Conservation (phyloP, 1,139 yeast species). For the Candida sp. region DNA sequence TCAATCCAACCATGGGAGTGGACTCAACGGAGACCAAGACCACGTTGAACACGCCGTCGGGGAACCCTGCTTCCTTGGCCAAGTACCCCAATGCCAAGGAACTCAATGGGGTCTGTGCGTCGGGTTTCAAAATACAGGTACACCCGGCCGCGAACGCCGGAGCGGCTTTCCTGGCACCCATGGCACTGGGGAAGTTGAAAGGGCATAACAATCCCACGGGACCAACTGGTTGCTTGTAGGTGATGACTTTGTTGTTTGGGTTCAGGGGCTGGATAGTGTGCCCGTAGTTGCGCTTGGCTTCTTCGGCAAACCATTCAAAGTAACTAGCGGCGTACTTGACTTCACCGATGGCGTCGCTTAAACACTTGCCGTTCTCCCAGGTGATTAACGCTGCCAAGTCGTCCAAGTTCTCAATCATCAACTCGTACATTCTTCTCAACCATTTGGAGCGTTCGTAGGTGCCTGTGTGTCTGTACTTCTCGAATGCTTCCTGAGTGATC, state of each 20-base stretch:
- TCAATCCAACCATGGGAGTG: constrained; percentile 37
- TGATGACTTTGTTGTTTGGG: constrained; percentile 39
- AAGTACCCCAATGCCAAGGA: constrained; percentile 50
- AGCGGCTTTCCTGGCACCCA: constrained; percentile 53
- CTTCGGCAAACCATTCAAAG: constrained; percentile 51
- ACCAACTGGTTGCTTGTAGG: constrained; percentile 52
- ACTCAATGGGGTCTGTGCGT: constrained; percentile 48
- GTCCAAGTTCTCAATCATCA: constrained; percentile 44
- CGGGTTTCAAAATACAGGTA: constrained; percentile 50
- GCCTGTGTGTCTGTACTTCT: constrained; percentile 57
- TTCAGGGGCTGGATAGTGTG: constrained; percentile 46
- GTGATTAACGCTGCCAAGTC: constrained; percentile 47
- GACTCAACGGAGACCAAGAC: constrained; percentile 38
- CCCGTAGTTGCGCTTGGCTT: constrained; percentile 45
- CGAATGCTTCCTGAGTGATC: constrained; percentile 64
- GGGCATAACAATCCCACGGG: constrained; percentile 54
- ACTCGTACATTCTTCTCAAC: constrained; percentile 58
- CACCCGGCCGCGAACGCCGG: constrained; percentile 57
- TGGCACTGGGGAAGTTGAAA: constrained; percentile 52
- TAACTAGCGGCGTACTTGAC: constrained; percentile 47
- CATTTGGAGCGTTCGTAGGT: constrained; percentile 70
- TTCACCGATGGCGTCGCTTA: constrained; percentile 46
- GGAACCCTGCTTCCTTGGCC: constrained; percentile 49
- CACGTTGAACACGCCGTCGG: constrained; percentile 47
- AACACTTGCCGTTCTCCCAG: constrained; percentile 48